Conservation (phyloP, 2,329 filamentous ascomycete genomes). For the Nothopassalora personata region DNA sequence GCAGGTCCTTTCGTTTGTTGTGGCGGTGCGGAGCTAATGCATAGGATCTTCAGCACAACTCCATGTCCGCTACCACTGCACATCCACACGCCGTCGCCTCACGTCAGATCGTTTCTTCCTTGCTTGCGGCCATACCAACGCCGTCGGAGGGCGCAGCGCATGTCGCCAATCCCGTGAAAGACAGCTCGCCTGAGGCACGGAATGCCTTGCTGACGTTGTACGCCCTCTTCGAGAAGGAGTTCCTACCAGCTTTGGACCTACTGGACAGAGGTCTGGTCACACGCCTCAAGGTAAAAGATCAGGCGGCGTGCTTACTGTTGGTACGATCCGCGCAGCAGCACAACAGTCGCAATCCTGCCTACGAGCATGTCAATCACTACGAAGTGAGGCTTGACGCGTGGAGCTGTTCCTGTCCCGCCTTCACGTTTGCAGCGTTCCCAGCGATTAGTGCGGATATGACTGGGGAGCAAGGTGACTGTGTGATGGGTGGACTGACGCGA, state of each 20-base stretch:
- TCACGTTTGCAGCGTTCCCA: constrained; percentile 66
- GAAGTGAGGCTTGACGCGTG: constrained; percentile 69
- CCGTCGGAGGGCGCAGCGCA: constrained; percentile 21
- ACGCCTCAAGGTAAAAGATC: constrained; percentile 34
- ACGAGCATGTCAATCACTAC: constrained; percentile 56
- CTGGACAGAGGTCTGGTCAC: constrained; percentile 72
- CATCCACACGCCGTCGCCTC: neutral
- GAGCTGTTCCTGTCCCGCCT: constrained; percentile 87
- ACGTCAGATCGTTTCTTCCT: constrained; percentile 21
- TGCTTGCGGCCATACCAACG: constrained; percentile 26
- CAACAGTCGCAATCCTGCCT: constrained; percentile 20
- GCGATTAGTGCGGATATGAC: constrained; percentile 14
- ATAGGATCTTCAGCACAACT: constrained; percentile 5
- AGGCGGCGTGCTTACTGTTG: constrained; percentile 43
- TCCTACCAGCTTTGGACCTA: constrained; percentile 81
- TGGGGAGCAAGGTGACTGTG: constrained; percentile 4
- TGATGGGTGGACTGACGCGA: constrained; percentile 48
- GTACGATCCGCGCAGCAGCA: constrained; percentile 55
- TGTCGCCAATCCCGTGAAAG: constrained; percentile 40
- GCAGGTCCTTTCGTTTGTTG: neutral
- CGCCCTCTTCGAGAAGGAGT: constrained; percentile 72
- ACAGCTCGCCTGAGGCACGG: constrained; percentile 24
- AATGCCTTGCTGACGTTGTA: constrained; percentile 70
- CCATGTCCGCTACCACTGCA: neutral
- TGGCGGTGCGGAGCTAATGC: constrained; percentile 5